Percentiles rank a stretch among this genome's conserved stretches.
These are phyloP conservation scores for Mycena vitilis DNA, from an alignment of 768 basidiomycete genomes.

Conservation along the genomic window DNA sequence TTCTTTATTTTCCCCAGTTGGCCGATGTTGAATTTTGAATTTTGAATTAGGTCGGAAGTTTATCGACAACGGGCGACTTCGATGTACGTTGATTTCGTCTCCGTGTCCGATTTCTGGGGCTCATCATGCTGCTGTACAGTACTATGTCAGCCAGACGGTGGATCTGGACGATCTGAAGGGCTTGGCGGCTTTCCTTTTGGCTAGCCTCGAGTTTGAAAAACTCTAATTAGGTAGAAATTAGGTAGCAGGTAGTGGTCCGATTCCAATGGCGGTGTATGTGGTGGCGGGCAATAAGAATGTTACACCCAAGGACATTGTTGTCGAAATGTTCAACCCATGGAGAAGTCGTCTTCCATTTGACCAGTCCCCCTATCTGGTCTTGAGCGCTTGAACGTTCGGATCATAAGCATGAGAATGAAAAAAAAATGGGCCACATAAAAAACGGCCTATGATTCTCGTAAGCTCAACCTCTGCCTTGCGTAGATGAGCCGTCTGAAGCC, in stretches of 20 bases:
- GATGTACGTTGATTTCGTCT: slow-evolving; percentile 42
- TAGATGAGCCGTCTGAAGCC: background rate
- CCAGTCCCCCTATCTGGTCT: too few relatives aligned
- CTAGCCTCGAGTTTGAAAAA: slow-evolving; percentile 57
- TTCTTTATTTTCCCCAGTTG: background rate
- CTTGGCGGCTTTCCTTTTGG: slow-evolving; percentile 57
- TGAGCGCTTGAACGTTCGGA: too few relatives aligned
- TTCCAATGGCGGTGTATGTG: too few relatives aligned
- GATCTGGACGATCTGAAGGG: slow-evolving; percentile 61
- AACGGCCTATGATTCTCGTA: background rate
- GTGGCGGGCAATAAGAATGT: background rate
- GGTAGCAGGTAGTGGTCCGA: background rate
- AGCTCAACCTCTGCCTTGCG: slow-evolving; percentile 16
- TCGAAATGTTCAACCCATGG: background rate
- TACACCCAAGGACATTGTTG: too few relatives aligned
- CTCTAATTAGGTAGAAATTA: slow-evolving; percentile 29
- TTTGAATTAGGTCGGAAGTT: slow-evolving; percentile 52
- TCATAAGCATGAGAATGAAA: background rate
- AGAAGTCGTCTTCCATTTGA: too few relatives aligned
- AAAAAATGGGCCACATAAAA: background rate
- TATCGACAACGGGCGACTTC: slow-evolving; percentile 52
- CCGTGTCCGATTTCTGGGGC: too few relatives aligned
- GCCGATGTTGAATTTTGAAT: background rate
- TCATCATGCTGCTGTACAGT: slow-evolving; percentile 41
- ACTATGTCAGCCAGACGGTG: slow-evolving; percentile 54